Evolutionary conservation across 768 basidiomycete genomes (phyloP), one percentile per base, ranked within the genome.

Genomic region (Naganishia kalamii): DNA sequence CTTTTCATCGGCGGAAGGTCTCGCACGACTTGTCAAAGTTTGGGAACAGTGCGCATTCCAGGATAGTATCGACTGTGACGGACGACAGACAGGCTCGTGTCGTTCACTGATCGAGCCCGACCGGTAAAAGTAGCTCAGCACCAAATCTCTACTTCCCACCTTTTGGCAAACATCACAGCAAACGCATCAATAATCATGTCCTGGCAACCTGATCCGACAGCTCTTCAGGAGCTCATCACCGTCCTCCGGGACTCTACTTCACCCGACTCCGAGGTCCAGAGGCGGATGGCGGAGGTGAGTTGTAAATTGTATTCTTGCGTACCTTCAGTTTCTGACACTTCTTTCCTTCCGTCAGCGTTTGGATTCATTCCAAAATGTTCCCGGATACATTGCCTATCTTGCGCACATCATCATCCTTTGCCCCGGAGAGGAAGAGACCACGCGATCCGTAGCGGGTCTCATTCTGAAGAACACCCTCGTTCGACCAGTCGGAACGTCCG

Each of bases 391-490:
- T 66, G 92, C 88, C 64, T 98, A 99, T 84, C 86, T 99, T 69
- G 89, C 89, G 23, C 90, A 93, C 77, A 92, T 97, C 81, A 85
- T 98, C 69, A 86, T 88, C 65, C 82, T 83, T 48, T 80, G 89
- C 81, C 83, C 87, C 1, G 82, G 85, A 66, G 92, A 97, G 80
- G 88, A 92, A 75, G 92, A 91, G 75, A 88, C 89, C 54, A 91
- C 94, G 77, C 86, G 94, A 60, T 89, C 90, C 65, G 93, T 97
- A 80, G 93, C 94, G 27, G 94, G 94, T 46, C 90, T 97, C 72
- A 83, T 97, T 25, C 85, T 99, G 79, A 99, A 99, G 85, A 98
- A 99, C 79, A 92, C 88, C 69, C 86, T 92, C 75, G 82, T 92
- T 61, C 83, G 81, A 50, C 84, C 86, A 7, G 87, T 92, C 23